A percentile compares a stretch with the other conserved stretches of the same genome.
Evolutionary conservation across 768 basidiomycete genomes (phyloP).

Genomic region (Russula olivacea): DNA sequence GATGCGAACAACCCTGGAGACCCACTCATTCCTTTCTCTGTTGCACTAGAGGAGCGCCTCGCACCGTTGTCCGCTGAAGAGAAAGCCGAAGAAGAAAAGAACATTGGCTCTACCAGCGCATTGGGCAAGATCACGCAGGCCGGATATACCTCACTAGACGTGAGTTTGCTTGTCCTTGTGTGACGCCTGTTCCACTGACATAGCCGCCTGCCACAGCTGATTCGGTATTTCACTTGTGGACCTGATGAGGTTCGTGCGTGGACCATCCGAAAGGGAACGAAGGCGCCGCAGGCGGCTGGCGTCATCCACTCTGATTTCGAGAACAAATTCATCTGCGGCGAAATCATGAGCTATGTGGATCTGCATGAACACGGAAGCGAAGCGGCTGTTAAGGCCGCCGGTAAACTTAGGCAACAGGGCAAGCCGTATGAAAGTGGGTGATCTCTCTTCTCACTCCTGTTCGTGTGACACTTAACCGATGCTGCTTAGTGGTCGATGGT

Average conservation of each 20-base stretch:
- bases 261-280: slow-evolving; percentile 92
- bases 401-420: slow-evolving; percentile 92
- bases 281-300: slow-evolving; percentile 95
- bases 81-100: slow-evolving; percentile 63
- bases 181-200: neutral
- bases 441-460: neutral
- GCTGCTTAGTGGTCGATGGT: slow-evolving; percentile 65
- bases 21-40: slow-evolving; percentile 93
- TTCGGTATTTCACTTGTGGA: slow-evolving; percentile 96
- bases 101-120: slow-evolving; percentile 64
- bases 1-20: slow-evolving; percentile 96
- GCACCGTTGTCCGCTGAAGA: slow-evolving; percentile 58
- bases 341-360: slow-evolving; percentile 91
- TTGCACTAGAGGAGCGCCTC: slow-evolving; percentile 89
- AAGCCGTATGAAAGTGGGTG: slow-evolving; percentile 91
- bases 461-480: neutral
- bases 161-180: slow-evolving; percentile 34
- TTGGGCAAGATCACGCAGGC: slow-evolving; percentile 93
- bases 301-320: slow-evolving; percentile 99
- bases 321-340: slow-evolving; percentile 96
- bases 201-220: slow-evolving; percentile 48
- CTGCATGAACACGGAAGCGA: slow-evolving; percentile 90
- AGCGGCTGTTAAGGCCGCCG: slow-evolving; percentile 86
- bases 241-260: slow-evolving; percentile 96
- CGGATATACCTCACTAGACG: slow-evolving; percentile 82